Evolutionary conservation across 768 basidiomycete genomes (phyloP), one percentile per base, ranked within the genome.

Genomic region (Gloeostereum incarnatum): DNA sequence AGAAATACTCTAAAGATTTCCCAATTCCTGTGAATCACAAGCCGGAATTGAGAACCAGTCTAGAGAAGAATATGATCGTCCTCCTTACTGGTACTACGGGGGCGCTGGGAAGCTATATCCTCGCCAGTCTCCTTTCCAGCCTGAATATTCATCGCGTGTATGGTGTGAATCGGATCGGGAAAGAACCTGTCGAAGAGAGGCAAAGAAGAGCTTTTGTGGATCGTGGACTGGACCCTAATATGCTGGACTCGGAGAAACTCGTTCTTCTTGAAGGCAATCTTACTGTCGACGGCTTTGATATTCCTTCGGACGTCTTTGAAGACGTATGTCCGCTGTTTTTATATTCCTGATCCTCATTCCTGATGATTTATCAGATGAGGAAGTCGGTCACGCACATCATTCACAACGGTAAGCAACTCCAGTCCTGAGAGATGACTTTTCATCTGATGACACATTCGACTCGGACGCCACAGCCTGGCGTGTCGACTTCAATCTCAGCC

Each of bases 231-330:
- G 51, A 62, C 16, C 13, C 44, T 3, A 25, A 24, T 1, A 29
- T 63, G 2, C 46, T 69, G 24, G 33, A 45, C 1, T 57, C 56
- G 3, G 14, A 32, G 0, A 62, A 61, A 29, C 43, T 71, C 10
- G 49, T 60, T 1, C 56, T 56, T 30, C 21, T 69, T 20, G 65
- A 65, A 44, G 62, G 61, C 1, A 59, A 68, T 30, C 37, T 56
- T 5, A 50, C 58, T 10, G 45, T 48, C 5, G 46, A 39, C 4
- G 36, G 46, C 19, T 45, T 65, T 13, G 66, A 62, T 1, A 31
- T 68, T 2, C 25, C 40, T 2, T 19, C 33, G 1, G 41, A 35
- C 6, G 38, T 52, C 3, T 63, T 58, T 27, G 49, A 50, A 0
- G 54, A 62, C 52, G 61, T 64, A 40, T 5, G 50, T 37, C 1